Percentiles rank a stretch among this genome's conserved stretches.
phyloP scores from a whole-genome alignment of 495 filamentous ascomycete genomes.

The Astrocystis sublimbata region DNA sequence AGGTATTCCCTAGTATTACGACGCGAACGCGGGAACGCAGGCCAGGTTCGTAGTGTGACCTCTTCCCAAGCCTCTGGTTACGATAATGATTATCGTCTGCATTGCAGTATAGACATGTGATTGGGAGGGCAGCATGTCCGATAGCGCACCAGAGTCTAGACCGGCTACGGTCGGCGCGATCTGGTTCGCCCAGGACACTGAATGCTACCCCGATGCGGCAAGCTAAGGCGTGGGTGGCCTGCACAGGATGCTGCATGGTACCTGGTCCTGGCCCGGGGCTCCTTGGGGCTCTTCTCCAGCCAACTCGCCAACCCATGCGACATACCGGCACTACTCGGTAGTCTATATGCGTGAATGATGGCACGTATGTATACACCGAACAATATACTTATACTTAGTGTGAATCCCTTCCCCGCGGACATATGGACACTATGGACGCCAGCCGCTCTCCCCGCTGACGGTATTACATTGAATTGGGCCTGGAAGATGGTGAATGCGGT shows the following conservation, averaged over 20 bases:
- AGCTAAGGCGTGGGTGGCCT: not conserved
- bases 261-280: too few relatives aligned
- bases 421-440: too few relatives aligned
- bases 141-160: not conserved
- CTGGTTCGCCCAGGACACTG: not conserved
- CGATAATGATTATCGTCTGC: not conserved
- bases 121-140: not conserved
- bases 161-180: constrained; percentile 5
- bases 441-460: too few relatives aligned
- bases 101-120: not conserved
- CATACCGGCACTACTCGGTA: not conserved
- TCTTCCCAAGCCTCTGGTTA: not conserved
- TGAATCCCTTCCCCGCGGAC: too few relatives aligned
- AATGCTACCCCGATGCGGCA: not conserved
- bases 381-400: too few relatives aligned
- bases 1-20: too few relatives aligned
- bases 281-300: not conserved
- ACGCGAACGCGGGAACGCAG: too few relatives aligned
- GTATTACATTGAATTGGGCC: too few relatives aligned
- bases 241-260: not conserved
- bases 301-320: not conserved
- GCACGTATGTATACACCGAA: too few relatives aligned
- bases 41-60: constrained; percentile 9
- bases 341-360: too few relatives aligned
- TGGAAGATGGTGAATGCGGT: too few relatives aligned